Base-by-base conservation (phyloP, 257 asterid species). In the Rubia yunnanensis region DNA sequence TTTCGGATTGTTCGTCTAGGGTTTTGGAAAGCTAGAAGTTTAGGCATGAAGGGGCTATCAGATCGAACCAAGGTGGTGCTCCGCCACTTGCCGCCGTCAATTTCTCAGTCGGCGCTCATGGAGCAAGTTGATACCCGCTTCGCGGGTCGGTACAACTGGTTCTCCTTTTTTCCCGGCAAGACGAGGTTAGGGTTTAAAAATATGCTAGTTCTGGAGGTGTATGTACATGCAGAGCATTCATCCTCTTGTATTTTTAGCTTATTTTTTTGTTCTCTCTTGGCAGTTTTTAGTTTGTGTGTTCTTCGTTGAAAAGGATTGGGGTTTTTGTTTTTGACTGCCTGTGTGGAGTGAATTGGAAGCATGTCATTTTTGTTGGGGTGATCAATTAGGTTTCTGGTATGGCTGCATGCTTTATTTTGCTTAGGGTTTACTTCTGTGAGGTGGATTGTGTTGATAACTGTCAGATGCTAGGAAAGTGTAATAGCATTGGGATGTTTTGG, bases 51-150 rank as follows among this genome's bases (percentile, higher is more conserved):
- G 92, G 95, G 97, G 39, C 83, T 83, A 77, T 73, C 86, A 77
- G 97, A 88, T 94, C 95, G 95, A 68, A 86, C 96, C 53, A 94
- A 90, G 85, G 95, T 86, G 78, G 96, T 94, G 95, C 81, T 94
- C 73, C 94, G 99, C 84, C 99, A 86, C 95, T 86, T 91, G 87
- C 99, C 98, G 83, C 95, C 99, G 57, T 77, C 94, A 75, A 85
- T 94, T 88, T 74, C 99, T 63, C 85, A 84, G 88, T 86, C 89
- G n/a, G 79, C 84, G 87, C 89, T 94, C 46, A 73, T 79, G 79
- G 97, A 94, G 73, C 95, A 86, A 68, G 76, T 91, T 64, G 95
- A 88, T 77, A 77, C 95, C 58, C 88, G 89, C 80, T 94, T 94
- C 79, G 59, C 85, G 10, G 95, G 92, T 64, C 95, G 96, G 64